Base-by-base conservation (phyloP, 2,329 filamentous ascomycete species). In the Zymoseptoria brevis region DNA sequence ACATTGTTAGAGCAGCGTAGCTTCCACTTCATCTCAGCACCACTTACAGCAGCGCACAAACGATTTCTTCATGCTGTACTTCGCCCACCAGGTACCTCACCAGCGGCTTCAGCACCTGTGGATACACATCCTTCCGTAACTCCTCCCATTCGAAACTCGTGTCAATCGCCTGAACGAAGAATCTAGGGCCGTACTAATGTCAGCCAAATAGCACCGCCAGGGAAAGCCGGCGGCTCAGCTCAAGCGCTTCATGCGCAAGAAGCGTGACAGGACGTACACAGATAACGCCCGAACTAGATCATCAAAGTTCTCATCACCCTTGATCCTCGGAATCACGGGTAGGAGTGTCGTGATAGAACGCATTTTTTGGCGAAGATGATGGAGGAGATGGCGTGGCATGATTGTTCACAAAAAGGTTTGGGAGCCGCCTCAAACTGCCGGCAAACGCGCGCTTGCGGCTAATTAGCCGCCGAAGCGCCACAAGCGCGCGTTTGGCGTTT, bases 111-210 rank as follows among this genome's bases (percentile, higher is more conserved):
- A 83, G 62, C 78, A 80, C 62, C 7, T 68, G 69, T 1, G 85
- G 85, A 24, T 84, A 83, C 5, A 83, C 79, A 1, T 84, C 87
- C 5, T 85, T 87, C 53, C 87, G 80, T 8, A 90, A 77, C 72
- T 90, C 87, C 69, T 91, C 88, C 74, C 90, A 90, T 13, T 83
- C 87, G 69, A 83, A 83, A 16, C 88, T 86, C 52, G 85, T 75
- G 55, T 81, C 79, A 57, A 90, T 79, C 21, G 82, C 82, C 59
- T 85, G 81, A 59, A 80, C 77, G 62, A 89, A 81, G 70, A 83
- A 88, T 56, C 85, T 87, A 52, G 11, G 24, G 22, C 19, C 21
- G 24, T 21, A 53, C 53, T 50, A 24, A 41, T 22, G 54, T 63
- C 62, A 62, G 59, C 55, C 29, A 56, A 53, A 45, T 57, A 45